Conservation (phyloP, 371 early-diverging fungal genomes). For the Circinella minor region DNA sequence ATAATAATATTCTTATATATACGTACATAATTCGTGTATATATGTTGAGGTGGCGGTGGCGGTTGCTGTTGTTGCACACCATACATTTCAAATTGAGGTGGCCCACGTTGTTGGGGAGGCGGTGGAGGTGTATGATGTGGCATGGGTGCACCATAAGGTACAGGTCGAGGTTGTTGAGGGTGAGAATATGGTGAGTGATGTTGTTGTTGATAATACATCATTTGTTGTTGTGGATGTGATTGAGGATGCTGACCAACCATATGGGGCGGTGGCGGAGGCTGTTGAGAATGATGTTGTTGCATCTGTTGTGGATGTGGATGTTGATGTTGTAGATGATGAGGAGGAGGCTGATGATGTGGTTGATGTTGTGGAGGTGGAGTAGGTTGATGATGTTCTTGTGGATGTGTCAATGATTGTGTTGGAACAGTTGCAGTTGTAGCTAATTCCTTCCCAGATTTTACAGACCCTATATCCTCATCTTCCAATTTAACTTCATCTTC, state of each 20-base stretch:
- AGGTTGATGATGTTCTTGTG: conserved; percentile 15
- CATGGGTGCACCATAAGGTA: conserved; percentile 6
- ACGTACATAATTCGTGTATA: conserved; percentile 42
- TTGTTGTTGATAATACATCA: conserved; percentile 26
- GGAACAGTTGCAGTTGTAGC: conserved; percentile 22
- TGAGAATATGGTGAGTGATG: conserved; percentile 12
- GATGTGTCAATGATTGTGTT: conserved; percentile 12
- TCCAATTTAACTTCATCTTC: conserved; percentile 19
- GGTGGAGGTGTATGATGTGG: conserved; percentile 19
- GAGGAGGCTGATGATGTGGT: conserved; percentile 11
- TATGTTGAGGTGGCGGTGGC: conserved; percentile 29
- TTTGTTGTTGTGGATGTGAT: conserved; percentile 10
- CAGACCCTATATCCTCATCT: conserved; percentile 17
- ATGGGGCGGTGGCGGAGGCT: conserved; percentile 5
- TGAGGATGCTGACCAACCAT: not conserved
- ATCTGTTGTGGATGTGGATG: conserved; percentile 11
- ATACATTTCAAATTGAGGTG: conserved; percentile 43
- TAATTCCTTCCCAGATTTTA: conserved; percentile 15
- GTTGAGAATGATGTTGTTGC: conserved; percentile 13
- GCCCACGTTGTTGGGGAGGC: conserved; percentile 9
- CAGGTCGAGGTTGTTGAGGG: conserved; percentile 14
- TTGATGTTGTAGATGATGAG: conserved; percentile 8
- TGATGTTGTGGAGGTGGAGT: conserved; percentile 22
- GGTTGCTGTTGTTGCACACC: conserved; percentile 21
- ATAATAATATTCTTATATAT: no score